Evolutionary conservation across 78 protist species (phyloP), one percentile per base, ranked within the genome.

Genomic region (slime mould (Dictyostelium discoideum)): DNA sequence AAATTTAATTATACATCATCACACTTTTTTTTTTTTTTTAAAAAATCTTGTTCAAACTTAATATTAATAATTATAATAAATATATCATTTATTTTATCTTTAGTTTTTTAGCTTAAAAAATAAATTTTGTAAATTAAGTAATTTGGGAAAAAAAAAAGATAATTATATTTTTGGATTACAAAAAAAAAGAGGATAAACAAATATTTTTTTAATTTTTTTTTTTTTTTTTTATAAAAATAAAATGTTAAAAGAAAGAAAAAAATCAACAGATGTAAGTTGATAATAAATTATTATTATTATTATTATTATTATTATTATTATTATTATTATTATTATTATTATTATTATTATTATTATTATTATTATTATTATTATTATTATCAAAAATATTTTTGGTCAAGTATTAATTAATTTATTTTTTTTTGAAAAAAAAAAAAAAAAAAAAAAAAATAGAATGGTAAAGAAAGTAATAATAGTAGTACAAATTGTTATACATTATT

Each of bases 401-500:
- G 37, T 32, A 32, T 32, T 32, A 42, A 42, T 42, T 42, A 5
- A 42, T 42, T 42, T 42, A 42, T 42, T 42, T 42, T 42, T 42
- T 42, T 42, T n/a, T n/a, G n/a, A n/a, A n/a, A n/a, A 40, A 29
- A 72, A 26, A 10, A 26, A 29, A 72, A 72, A 3, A 29, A 26
- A 29, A 72, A 26, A 11, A 8, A 29, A 26, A 72, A 26, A 22
- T 10, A 69, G 69, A 60, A 60, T 60, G 69, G 69, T 5, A 74
- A 74, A 74, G 81, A 74, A 32, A 37, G 24, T 74, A 74, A 37
- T 74, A 74, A 74, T 74, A 16, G 42, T 32, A 39, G 48, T 32
- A 32, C 65, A 48, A 90, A 90, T 82, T 90, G 95, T 39, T 90
- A 90, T 82, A 90, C 89, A 82, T 82, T 90, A 73, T 90, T 32